Conservation (phyloP, 441 rosid genomes). For the Gossypium armourianum region DNA sequence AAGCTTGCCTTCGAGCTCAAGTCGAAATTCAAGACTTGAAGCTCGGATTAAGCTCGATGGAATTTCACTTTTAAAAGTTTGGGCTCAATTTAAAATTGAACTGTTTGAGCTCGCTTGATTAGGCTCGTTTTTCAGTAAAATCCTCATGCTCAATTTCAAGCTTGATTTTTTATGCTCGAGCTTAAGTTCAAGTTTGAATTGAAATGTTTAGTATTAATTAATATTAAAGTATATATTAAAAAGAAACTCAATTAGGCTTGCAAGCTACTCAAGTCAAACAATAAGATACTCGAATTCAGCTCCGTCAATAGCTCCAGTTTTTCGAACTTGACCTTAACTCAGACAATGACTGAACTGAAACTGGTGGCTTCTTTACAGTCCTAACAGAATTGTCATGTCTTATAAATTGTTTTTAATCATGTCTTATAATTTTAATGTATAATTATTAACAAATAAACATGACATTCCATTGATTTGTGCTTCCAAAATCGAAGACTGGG, state of each 20-base stretch:
- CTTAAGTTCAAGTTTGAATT: neutral
- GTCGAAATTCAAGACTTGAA: neutral
- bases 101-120: neutral
- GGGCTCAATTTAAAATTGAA: neutral
- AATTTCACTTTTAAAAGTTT: neutral
- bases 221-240: neutral
- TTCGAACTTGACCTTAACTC: neutral
- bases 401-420: neutral
- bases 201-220: neutral
- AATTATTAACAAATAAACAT: neutral
- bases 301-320: neutral
- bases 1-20: neutral
- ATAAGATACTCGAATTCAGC: neutral
- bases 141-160: neutral
- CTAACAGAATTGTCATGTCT: neutral
- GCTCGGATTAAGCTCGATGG: neutral
- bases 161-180: neutral
- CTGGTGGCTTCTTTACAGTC: neutral
- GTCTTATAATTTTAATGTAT: neutral
- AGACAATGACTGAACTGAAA: neutral
- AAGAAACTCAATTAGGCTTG: neutral
- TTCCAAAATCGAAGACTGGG: conserved; percentile 41
- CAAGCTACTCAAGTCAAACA: neutral
- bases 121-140: neutral
- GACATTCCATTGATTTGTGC: neutral